Base-by-base conservation (phyloP, 805 yeast genomes). In the Saccharomyces mikatae region DNA sequence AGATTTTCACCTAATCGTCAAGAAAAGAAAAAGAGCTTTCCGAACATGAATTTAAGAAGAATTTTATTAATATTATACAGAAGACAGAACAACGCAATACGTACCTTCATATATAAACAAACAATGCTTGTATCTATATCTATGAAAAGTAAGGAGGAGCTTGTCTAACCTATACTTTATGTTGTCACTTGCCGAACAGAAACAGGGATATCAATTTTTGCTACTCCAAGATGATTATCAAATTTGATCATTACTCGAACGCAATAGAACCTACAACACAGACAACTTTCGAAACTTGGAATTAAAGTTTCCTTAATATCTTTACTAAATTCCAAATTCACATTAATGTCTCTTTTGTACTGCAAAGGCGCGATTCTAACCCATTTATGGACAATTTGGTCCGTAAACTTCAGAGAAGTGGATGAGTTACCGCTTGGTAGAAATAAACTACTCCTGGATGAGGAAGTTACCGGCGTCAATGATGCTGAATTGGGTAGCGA, bases 251-350 rank as follows among this genome's bases (percentile, higher is more conserved):
- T 58, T 1, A 77, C 71, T 56, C 76, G 78, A 51, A 78, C 63
- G 53, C 76, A 72, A 58, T 78, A 77, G 2, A 75, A 59, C 52
- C 81, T 64, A 2, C 80, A 79, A 17, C 76, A 72, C 54, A 78
- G 66, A 61, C 82, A 78, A 52, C 69, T 72, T 53, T 77, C 80
- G 58, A 76, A 78, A 44, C 73, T 69, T 2, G 82, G 82, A n/a
- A 75, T 62, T 47, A 78, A 65, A 2, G 74, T 74, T n/a, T 75
- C 67, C 52, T 71, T 70, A 1, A 59, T 55, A 71, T 75, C 74
- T 47, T 63, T 62, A 28, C 48, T 51, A 22, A 48, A 58, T 27
- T 54, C 54, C 14, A 65, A 17, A 49, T 62, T 57, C 1, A 62
- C 48, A 41, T 48, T 50, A 13, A 56, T 9, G 13, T 47, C 30